Evolutionary conservation across 768 basidiomycete genomes (phyloP).

Genomic region (Xerocomellus amylosporus): DNA sequence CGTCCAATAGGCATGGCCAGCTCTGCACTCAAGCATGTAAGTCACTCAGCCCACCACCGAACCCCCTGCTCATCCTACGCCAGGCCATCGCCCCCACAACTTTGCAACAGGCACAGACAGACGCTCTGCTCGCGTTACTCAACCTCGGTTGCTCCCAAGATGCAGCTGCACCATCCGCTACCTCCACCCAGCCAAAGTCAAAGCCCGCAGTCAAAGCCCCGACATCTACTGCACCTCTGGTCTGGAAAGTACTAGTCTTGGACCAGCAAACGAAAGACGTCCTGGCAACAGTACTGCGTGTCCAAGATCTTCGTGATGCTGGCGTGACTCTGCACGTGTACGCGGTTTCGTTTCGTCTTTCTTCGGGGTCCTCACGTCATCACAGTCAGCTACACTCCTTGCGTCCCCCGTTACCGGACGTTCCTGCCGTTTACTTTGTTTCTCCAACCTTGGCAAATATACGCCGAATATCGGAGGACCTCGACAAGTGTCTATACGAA

Average conservation of each 20-base stretch:
- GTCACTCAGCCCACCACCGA: constrained; percentile 3
- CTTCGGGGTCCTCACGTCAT: constrained; percentile 1
- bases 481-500: constrained; percentile 86
- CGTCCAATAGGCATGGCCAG: constrained; percentile 40
- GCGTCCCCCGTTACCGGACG: constrained; percentile 88
- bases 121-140: constrained; percentile 78
- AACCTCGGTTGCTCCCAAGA: constrained; percentile 63
- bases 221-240: constrained; percentile 62
- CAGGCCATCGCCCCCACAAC: constrained; percentile 49
- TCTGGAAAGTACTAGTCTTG: constrained; percentile 95
- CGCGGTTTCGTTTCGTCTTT: constrained; percentile 30
- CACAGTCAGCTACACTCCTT: constrained; percentile 84
- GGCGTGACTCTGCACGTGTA: constrained; percentile 98
- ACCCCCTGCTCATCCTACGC: constrained; percentile 28
- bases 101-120: constrained; percentile 86
- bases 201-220: constrained; percentile 48
- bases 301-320: constrained; percentile 94
- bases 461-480: constrained; percentile 88
- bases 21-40: constrained; percentile 43
- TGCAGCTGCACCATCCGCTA: constrained; percentile 28
- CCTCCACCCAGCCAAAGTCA: constrained; percentile 23
- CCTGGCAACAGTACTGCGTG: constrained; percentile 89
- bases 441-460: constrained; percentile 86
- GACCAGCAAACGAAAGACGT: constrained; percentile 97
- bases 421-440: constrained; percentile 96